phyloP scores from a whole-genome alignment of 2,329 filamentous ascomycete genomes.

The Aureobasidium uvarum region DNA sequence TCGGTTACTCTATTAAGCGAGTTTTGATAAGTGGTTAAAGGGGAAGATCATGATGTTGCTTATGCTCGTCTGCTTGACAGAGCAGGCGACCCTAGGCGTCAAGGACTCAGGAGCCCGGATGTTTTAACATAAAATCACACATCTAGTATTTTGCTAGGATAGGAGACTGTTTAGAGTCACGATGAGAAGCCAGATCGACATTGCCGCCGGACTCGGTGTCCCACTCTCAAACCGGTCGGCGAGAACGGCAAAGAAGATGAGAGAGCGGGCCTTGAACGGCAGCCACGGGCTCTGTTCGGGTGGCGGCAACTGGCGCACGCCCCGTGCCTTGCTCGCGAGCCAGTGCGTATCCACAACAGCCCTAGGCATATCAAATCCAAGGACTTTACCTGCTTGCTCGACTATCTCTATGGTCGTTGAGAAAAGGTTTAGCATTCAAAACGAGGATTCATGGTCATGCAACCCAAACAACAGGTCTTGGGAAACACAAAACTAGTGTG shows the following conservation, averaged over 20 bases:
- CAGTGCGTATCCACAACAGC: background rate
- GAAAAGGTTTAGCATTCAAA: no score
- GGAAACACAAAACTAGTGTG: background rate
- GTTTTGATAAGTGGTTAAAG: background rate
- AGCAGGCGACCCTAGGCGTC: no score
- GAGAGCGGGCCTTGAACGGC: background rate
- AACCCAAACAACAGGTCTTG: background rate
- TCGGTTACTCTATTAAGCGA: background rate
- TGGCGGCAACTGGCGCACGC: slow-evolving; percentile 4
- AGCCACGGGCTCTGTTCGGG: slow-evolving; percentile 1
- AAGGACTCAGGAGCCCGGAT: background rate
- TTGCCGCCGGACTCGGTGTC: background rate
- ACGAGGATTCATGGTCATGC: background rate
- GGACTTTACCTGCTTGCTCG: background rate
- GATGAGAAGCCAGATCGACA: background rate
- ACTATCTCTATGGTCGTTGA: background rate
- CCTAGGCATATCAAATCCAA: background rate
- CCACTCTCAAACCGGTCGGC: background rate
- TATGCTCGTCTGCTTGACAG: background rate
- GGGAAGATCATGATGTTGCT: background rate
- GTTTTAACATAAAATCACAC: no score
- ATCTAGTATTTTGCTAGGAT: no score
- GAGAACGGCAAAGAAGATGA: background rate
- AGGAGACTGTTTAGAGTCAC: background rate
- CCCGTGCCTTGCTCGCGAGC: background rate